Evolutionary conservation across 2,329 filamentous ascomycete species (phyloP).

Genomic region (Stemphylium vesicarium): DNA sequence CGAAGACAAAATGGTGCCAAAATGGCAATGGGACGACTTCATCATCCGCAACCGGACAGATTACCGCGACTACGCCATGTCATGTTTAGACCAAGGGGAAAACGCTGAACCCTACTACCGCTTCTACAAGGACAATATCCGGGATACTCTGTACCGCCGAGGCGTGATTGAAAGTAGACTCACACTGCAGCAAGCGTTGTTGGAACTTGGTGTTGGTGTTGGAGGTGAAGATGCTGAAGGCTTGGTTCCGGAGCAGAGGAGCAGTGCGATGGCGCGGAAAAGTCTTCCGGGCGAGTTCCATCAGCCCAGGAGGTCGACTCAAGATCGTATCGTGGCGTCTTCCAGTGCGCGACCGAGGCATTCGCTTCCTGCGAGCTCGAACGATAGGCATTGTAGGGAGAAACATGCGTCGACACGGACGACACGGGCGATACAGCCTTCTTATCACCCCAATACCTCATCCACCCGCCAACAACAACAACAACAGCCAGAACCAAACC

Average conservation of each 20-base stretch:
- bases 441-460: no score
- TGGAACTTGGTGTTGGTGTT: slow-evolving; percentile 28
- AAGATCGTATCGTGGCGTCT: not conserved
- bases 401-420: not conserved
- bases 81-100: slow-evolving; percentile 33
- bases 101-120: slow-evolving; percentile 36
- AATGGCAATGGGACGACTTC: slow-evolving; percentile 50
- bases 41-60: slow-evolving; percentile 44
- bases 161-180: slow-evolving; percentile 28
- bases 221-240: not conserved
- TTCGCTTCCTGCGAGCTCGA: slow-evolving; percentile 21
- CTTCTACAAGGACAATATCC: slow-evolving; percentile 45
- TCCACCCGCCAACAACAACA: no score
- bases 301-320: not conserved
- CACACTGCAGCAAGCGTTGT: slow-evolving; percentile 28
- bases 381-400: not conserved
- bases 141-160: slow-evolving; percentile 33
- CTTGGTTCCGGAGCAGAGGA: not conserved
- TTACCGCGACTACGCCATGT: slow-evolving; percentile 34
- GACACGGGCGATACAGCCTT: no score
- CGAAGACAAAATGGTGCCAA: slow-evolving; percentile 44
- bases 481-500: not conserved
- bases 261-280: not conserved
- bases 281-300: slow-evolving; percentile 14
- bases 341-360: slow-evolving; percentile 15